These are phyloP conservation scores for Beauveria sp. DNA, from an alignment of 2,329 filamentous ascomycete species.

Conservation along the genomic window DNA sequence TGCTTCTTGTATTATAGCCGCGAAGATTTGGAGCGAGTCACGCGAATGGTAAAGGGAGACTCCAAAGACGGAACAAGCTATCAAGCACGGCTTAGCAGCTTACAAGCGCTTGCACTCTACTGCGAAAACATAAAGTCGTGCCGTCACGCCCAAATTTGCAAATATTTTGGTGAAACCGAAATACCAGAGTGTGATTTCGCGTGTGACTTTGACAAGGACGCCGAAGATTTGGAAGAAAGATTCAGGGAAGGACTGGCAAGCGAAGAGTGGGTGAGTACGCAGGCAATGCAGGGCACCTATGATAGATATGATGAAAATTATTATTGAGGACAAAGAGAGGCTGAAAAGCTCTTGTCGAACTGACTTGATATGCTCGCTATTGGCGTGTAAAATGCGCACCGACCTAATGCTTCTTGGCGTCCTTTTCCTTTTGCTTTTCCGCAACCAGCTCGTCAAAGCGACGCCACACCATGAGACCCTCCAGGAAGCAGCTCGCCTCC, in stretches of 20 bases:
- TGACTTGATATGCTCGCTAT: background rate
- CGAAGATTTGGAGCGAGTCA: slow-evolving; percentile 73
- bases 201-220: slow-evolving; percentile 72
- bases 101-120: slow-evolving; percentile 65
- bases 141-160: slow-evolving; percentile 65
- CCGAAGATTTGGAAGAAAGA: slow-evolving; percentile 46
- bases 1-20: slow-evolving; percentile 89
- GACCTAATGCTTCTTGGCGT: slow-evolving; percentile 27
- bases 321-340: slow-evolving; percentile 5
- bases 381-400: background rate
- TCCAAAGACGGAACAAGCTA: slow-evolving; percentile 34
- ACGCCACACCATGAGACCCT: slow-evolving; percentile 43
- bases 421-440: slow-evolving; percentile 28
- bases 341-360: background rate
- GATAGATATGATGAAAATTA: slow-evolving; percentile 48
- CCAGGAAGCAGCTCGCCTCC: slow-evolving; percentile 44
- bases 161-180: slow-evolving; percentile 65
- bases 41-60: slow-evolving; percentile 43
- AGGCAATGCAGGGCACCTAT: slow-evolving; percentile 51
- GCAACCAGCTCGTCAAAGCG: slow-evolving; percentile 36
- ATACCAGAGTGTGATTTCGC: slow-evolving; percentile 61
- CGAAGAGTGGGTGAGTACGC: slow-evolving; percentile 57
- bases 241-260: slow-evolving; percentile 49
- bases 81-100: slow-evolving; percentile 51
- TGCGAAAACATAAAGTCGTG: slow-evolving; percentile 71